Base-by-base conservation (phyloP, 345 rosid species). In the Citrus inodora region DNA sequence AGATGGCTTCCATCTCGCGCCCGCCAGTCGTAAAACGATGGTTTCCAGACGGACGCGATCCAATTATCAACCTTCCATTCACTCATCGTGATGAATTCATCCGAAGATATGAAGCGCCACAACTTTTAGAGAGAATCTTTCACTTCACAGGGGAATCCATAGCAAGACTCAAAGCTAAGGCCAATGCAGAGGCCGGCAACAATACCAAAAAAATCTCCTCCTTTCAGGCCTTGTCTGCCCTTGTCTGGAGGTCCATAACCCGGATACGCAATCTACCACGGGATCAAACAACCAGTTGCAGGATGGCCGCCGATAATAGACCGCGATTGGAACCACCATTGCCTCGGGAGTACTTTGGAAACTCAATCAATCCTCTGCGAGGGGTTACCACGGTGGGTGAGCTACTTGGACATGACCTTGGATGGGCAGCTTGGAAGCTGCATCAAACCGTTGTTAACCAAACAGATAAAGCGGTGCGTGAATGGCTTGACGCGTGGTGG, bases 401-500 rank as follows among this genome's bases (percentile, higher is more conserved):
- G 40, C 69, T 94, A 61, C 81, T 91, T 14, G 85, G 81, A 13
- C 77, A 86, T 30, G 87, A 74, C 61, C 85, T 89, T 1, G 96
- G 95, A 28, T 90, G 90, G 91, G 90, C 90, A 13, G 98, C 97
- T 32, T 84, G 88, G 92, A 73, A 75, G 70, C 22, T 92, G 19
- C 94, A 92, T 51, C 64, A 83, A 64, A 84, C 87, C 0, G 90
- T 92, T 76, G 82, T 82, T 35, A 81, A 79, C 73, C 97, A 88
- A 24, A 74, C 58, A 0, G 82, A 89, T 56, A 73, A 87, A 62
- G 75, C 60, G 77, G 77, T 89, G 33, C 66, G 82, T 9, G 84
- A 75, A 37, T 73, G 68, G 74, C 76, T 88, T 42, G 82, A 87
- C 2, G 70, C 81, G 2, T 93, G 97, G 97, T 7, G 87, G 66